phyloP scores from a whole-genome alignment of 371 early-diverging fungal genomes.

The Cokeromyces recurvatus region DNA sequence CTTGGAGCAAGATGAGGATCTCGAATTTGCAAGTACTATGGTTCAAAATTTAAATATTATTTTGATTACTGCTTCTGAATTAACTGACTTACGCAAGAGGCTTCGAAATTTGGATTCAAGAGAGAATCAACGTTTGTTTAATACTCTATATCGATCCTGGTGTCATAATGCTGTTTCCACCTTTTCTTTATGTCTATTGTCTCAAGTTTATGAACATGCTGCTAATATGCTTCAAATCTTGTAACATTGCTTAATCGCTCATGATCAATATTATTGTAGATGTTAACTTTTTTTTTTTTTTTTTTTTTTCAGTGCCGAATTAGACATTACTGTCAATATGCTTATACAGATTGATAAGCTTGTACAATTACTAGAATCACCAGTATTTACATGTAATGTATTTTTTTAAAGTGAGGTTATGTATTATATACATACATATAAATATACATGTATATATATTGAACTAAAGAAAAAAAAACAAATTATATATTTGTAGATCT shows the following conservation, averaged over 20 bases:
- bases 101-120: constrained; percentile 65
- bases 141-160: constrained; percentile 82
- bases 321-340: constrained; percentile 86
- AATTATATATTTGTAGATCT: too few species aligned
- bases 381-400: constrained; percentile 88
- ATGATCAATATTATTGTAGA: too few species aligned
- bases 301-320: constrained; percentile 56
- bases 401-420: too few species aligned
- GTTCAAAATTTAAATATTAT: constrained; percentile 91
- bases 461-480: too few species aligned
- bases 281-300: neutral
- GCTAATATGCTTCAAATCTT: constrained; percentile 72
- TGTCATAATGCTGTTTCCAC: constrained; percentile 87
- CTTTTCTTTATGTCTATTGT: constrained; percentile 82
- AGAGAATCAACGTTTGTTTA: constrained; percentile 71
- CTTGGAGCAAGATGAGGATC: constrained; percentile 75
- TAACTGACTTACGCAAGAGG: constrained; percentile 69
- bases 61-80: constrained; percentile 86
- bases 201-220: constrained; percentile 88
- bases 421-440: too few species aligned
- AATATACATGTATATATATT: neutral
- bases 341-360: constrained; percentile 91
- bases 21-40: constrained; percentile 89
- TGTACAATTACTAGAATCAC: constrained; percentile 91
- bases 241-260: too few species aligned